Conservation (phyloP, 1,284 basidiomycete genomes). For the Sporisorium graminicola region DNA sequence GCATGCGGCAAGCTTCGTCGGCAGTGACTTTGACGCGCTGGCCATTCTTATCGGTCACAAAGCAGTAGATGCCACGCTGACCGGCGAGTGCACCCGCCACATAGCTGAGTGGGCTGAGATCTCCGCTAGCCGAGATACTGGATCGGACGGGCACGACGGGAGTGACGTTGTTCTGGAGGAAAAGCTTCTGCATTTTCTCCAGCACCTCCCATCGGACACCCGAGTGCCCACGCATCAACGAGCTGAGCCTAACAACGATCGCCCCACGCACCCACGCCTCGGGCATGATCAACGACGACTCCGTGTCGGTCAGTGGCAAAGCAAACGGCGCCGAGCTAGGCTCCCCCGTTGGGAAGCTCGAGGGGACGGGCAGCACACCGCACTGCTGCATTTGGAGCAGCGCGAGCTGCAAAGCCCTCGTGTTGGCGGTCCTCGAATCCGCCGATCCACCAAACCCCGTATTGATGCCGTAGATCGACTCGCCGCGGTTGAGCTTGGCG, state of each 20-base stretch:
- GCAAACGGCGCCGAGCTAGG: slow-evolving; percentile 51
- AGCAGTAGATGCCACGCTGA: slow-evolving; percentile 56
- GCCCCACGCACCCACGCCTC: slow-evolving; percentile 90
- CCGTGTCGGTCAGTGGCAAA: slow-evolving; percentile 48
- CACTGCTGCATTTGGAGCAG: slow-evolving; percentile 64
- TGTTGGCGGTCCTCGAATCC: slow-evolving; percentile 60
- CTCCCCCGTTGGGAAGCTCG: slow-evolving; percentile 48
- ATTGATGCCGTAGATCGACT: slow-evolving; percentile 61
- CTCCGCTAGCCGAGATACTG: slow-evolving; percentile 83
- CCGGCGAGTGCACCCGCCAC: slow-evolving; percentile 74
- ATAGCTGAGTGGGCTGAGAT: slow-evolving; percentile 73
- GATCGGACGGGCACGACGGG: slow-evolving; percentile 86
- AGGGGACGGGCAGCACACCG: slow-evolving; percentile 59
- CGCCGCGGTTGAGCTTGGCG: slow-evolving; percentile 57
- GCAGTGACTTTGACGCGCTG: slow-evolving; percentile 46
- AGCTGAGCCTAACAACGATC: slow-evolving; percentile 87
- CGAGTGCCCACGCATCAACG: slow-evolving; percentile 78
- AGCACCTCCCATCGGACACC: slow-evolving; percentile 85
- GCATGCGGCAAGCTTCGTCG: slow-evolving; percentile 67
- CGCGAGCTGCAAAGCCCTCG: slow-evolving; percentile 59
- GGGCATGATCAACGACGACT: slow-evolving; percentile 71
- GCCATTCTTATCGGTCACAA: slow-evolving; percentile 34
- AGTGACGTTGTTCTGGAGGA: slow-evolving; percentile 80
- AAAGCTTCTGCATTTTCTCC: slow-evolving; percentile 78
- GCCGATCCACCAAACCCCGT: slow-evolving; percentile 65